phyloP scores from a whole-genome alignment of 2,329 filamentous ascomycete species.

The Beauveria australis region DNA sequence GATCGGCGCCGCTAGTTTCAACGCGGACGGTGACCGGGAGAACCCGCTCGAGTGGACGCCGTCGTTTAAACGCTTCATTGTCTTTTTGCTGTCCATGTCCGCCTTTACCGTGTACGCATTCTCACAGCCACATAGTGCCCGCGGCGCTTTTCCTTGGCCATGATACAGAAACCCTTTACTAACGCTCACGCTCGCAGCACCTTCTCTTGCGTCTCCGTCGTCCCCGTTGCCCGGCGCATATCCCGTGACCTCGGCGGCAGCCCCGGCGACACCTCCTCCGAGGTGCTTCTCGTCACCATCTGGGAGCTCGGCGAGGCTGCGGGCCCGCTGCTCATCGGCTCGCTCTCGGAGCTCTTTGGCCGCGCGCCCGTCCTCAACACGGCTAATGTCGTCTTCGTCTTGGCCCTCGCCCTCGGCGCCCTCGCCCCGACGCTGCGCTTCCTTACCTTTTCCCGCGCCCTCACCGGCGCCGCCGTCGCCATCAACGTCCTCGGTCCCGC shows the following conservation, averaged over 20 bases:
- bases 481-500: constrained; percentile 56
- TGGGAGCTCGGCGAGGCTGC: constrained; percentile 61
- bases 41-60: constrained; percentile 8
- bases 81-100: constrained; percentile 6
- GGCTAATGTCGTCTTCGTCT: constrained; percentile 43
- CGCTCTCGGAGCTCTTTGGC: constrained; percentile 53
- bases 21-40: constrained; percentile 14
- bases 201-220: constrained; percentile 48
- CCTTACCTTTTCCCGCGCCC: constrained; percentile 44
- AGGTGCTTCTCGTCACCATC: constrained; percentile 59
- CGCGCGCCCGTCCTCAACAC: constrained; percentile 46
- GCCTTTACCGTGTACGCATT: constrained; percentile 2
- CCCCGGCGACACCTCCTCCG: constrained; percentile 35
- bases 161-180: neutral
- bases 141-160: too few relatives aligned
- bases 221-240: constrained; percentile 45
- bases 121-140: too few relatives aligned
- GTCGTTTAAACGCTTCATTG: constrained; percentile 6
- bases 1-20: constrained; percentile 10
- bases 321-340: constrained; percentile 52
- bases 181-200: constrained; percentile 29
- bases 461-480: constrained; percentile 56
- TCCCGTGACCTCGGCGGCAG: constrained; percentile 36
- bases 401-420: constrained; percentile 38
- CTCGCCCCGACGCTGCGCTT: constrained; percentile 35